These are phyloP conservation scores for Rhododendron simsii DNA, from an alignment of 148 eudicot genomes.

Conservation along the genomic window DNA sequence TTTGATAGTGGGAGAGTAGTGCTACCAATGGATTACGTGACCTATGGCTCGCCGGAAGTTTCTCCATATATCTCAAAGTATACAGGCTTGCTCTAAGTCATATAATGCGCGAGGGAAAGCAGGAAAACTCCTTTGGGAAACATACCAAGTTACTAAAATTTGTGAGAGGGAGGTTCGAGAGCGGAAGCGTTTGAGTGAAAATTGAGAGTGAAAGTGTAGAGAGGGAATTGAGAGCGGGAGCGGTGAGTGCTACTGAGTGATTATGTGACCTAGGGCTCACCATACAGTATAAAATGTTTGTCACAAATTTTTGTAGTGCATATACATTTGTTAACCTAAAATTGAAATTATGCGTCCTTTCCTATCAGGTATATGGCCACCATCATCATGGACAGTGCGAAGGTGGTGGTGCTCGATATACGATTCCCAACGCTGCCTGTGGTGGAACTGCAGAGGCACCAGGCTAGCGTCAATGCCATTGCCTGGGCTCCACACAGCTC, in stretches of 20 bases:
- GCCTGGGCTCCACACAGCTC: slow-evolving; percentile 99
- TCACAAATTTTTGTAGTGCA: neutral
- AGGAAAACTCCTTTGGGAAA: neutral
- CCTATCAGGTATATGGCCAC: slow-evolving; percentile 88
- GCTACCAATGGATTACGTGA: too few species aligned
- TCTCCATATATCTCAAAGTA: too few species aligned
- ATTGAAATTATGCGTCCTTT: neutral
- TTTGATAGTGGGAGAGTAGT: too few species aligned
- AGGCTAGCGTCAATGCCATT: slow-evolving; percentile 80
- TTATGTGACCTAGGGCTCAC: neutral
- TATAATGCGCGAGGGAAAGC: neutral
- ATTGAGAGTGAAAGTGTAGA: neutral
- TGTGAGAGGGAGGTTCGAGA: neutral
- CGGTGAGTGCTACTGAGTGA: neutral
- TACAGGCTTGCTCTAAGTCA: too few species aligned
- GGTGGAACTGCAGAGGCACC: slow-evolving; percentile 90
- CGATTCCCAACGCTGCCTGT: slow-evolving; percentile 86
- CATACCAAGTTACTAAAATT: neutral
- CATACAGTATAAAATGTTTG: neutral
- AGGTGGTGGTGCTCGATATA: slow-evolving; percentile 86
- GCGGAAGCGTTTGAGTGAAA: neutral
- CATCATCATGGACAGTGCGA: slow-evolving; percentile 86
- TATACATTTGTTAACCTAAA: neutral
- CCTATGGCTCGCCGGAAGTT: too few species aligned
- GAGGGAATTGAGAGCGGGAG: neutral